These are phyloP conservation scores for Phytopythium litorale DNA, from an alignment of 352 stramenopile genomes.

Conservation along the genomic window DNA sequence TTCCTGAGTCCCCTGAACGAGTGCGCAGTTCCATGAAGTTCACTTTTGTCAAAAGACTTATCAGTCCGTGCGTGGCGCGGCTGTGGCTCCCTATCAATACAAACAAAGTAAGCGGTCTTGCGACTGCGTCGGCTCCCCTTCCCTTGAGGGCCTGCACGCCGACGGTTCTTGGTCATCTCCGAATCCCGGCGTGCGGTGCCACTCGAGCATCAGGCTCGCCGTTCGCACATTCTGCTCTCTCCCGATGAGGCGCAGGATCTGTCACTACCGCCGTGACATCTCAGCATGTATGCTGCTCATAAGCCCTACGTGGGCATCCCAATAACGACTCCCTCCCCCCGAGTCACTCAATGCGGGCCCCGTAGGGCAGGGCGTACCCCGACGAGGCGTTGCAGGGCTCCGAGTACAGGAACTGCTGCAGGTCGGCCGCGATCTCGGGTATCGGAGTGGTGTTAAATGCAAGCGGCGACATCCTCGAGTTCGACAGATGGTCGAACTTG, in stretches of 20 bases:
- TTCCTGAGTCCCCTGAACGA: too few relatives aligned
- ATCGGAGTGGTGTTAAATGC: not conserved
- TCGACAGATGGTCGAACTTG: not conserved
- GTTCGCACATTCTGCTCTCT: not conserved
- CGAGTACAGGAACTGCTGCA: constrained; percentile 3
- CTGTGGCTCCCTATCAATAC: not conserved
- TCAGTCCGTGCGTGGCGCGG: not conserved
- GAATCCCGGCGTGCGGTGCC: not conserved
- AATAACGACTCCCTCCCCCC: not conserved
- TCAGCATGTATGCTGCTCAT: not conserved
- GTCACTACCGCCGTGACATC: not conserved
- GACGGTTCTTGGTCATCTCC: not conserved
- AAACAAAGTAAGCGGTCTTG: not conserved
- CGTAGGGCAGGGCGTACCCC: not conserved
- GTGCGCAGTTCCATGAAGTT: too few relatives aligned
- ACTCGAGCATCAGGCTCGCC: not conserved
- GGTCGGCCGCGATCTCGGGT: not conserved
- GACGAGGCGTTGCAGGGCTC: not conserved
- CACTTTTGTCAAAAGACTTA: too few relatives aligned
- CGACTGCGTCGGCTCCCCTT: not conserved
- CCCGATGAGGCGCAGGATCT: not conserved
- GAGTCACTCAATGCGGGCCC: not conserved
- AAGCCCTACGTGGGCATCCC: not conserved
- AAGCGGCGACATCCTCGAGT: not conserved
- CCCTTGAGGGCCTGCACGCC: not conserved